A percentile compares a stretch with the other conserved stretches of the same genome.
Conservation (phyloP, 495 filamentous ascomycete genomes). For the Neurospora sp. region DNA sequence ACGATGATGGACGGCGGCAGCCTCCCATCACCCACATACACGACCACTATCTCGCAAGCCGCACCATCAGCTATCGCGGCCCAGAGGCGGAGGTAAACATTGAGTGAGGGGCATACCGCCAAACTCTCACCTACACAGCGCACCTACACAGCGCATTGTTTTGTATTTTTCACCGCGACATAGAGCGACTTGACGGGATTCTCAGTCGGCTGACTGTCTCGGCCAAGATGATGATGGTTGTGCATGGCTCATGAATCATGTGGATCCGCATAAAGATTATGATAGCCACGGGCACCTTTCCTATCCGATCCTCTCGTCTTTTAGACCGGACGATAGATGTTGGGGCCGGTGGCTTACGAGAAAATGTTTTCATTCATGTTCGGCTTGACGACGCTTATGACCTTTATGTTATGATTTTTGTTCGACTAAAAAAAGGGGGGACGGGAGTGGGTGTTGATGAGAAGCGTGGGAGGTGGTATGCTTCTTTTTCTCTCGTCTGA, state of each 20-base stretch:
- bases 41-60: slow-evolving; percentile 33
- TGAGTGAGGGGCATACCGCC: neutral
- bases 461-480: slow-evolving; percentile 8
- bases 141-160: too few relatives aligned
- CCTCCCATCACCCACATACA: slow-evolving; percentile 34
- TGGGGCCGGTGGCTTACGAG: too few relatives aligned
- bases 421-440: slow-evolving; percentile 22
- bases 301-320: too few relatives aligned
- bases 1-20: slow-evolving; percentile 48
- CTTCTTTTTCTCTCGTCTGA: slow-evolving; percentile 31
- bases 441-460: slow-evolving; percentile 3
- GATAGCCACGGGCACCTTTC: too few relatives aligned
- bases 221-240: too few relatives aligned
- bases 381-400: slow-evolving; percentile 25
- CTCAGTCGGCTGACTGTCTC: too few relatives aligned
- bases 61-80: slow-evolving; percentile 24
- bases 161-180: too few relatives aligned
- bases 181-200: too few relatives aligned
- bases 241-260: too few relatives aligned
- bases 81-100: slow-evolving; percentile 19
- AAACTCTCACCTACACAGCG: neutral
- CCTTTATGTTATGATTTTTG: slow-evolving; percentile 19
- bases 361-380: slow-evolving; percentile 1
- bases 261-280: too few relatives aligned
- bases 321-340: too few relatives aligned